Conservation (phyloP, 768 basidiomycete species). For the Tylopilus sp. region DNA sequence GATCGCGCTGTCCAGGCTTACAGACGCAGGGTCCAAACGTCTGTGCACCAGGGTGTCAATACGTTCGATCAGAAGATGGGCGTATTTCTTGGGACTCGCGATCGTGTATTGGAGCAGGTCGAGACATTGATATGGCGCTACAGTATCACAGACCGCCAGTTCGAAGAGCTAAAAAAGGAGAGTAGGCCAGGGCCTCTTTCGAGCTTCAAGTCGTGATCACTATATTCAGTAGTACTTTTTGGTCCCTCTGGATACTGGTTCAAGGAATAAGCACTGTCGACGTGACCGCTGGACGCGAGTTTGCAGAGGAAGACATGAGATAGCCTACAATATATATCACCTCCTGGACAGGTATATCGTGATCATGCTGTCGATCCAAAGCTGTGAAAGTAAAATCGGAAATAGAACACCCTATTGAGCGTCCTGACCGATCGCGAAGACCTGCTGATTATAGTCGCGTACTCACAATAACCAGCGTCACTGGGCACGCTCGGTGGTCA, state of each 20-base stretch:
- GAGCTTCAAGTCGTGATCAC: not conserved
- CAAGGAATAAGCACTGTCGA: too few relatives aligned
- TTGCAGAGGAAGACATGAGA: too few relatives aligned
- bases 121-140: constrained; percentile 12
- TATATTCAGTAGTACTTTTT: not conserved
- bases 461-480: too few relatives aligned
- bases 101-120: constrained; percentile 12
- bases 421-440: too few relatives aligned
- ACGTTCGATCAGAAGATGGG: constrained; percentile 2
- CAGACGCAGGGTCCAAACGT: not conserved
- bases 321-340: too few relatives aligned
- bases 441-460: too few relatives aligned
- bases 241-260: not conserved
- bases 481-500: too few relatives aligned
- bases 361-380: too few relatives aligned
- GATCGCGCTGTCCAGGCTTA: not conserved
- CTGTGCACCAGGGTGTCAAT: not conserved
- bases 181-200: not conserved
- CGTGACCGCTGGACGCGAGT: too few relatives aligned
- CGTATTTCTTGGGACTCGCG: constrained; percentile 3
- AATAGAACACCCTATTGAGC: too few relatives aligned
- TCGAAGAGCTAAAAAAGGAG: not conserved
- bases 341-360: too few relatives aligned
- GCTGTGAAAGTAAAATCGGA: too few relatives aligned
- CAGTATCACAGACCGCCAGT: constrained; percentile 8